Percentiles rank a stretch among this genome's conserved stretches.
Conservation (phyloP, 345 rosid genomes). For the Brassica rapa region DNA sequence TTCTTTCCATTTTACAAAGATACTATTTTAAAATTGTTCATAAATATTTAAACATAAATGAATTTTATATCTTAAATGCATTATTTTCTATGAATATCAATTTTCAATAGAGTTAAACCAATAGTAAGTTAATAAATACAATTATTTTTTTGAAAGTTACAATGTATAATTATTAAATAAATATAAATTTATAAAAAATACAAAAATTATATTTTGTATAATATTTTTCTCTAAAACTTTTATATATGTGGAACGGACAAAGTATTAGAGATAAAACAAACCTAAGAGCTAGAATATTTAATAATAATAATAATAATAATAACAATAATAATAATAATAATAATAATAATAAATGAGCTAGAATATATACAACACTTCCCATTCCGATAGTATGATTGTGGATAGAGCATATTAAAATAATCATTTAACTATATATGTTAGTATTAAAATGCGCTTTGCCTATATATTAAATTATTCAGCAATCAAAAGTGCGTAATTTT, state of each 20-base stretch:
- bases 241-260: too few relatives aligned
- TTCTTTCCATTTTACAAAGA: neutral
- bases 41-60: neutral
- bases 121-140: neutral
- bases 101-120: neutral
- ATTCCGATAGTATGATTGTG: neutral
- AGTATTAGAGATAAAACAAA: too few relatives aligned
- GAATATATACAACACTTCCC: neutral
- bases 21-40: neutral
- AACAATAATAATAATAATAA: too few relatives aligned
- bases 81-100: neutral
- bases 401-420: neutral
- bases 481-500: neutral
- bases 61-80: neutral
- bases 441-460: neutral
- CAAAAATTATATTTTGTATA: too few relatives aligned
- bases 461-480: neutral
- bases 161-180: too few relatives aligned
- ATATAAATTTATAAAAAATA: too few relatives aligned
- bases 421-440: neutral
- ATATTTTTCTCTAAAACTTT: too few relatives aligned
- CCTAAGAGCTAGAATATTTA: too few relatives aligned
- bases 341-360: too few relatives aligned
- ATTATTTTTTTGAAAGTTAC: neutral
- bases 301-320: too few relatives aligned